Evolutionary conservation across 257 asterid genomes (phyloP).

Genomic region (Solanum sejunctum): DNA sequence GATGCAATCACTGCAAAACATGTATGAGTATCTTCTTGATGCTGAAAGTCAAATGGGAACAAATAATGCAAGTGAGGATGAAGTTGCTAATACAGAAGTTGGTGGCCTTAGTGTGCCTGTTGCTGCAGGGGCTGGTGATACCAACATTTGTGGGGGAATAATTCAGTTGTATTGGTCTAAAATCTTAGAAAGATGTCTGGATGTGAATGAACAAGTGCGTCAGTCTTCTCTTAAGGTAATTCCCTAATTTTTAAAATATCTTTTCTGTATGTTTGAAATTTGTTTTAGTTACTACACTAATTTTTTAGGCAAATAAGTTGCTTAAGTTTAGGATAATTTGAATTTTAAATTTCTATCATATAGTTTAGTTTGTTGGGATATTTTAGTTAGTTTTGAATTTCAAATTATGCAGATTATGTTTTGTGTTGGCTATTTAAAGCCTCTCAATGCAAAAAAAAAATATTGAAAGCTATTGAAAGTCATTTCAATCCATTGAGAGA

Average conservation of each 20-base stretch:
- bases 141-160: conserved; percentile 93
- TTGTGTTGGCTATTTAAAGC: too few relatives aligned
- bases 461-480: too few relatives aligned
- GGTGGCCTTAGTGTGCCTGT: conserved; percentile 72
- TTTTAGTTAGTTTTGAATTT: too few relatives aligned
- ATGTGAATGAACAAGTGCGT: conserved; percentile 79
- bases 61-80: conserved; percentile 39
- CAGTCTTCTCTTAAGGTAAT: conserved; percentile 80
- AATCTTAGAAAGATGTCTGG: conserved; percentile 72
- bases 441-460: too few relatives aligned
- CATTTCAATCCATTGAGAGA: too few relatives aligned
- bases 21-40: conserved; percentile 89
- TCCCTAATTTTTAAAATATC: not conserved
- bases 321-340: too few relatives aligned
- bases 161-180: conserved; percentile 80
- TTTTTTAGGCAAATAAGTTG: too few relatives aligned
- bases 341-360: too few relatives aligned
- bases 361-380: too few relatives aligned
- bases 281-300: too few relatives aligned
- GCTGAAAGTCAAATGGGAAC: conserved; percentile 86
- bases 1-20: conserved; percentile 93
- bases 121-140: conserved; percentile 99
- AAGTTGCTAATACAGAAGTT: conserved; percentile 25
- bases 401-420: too few relatives aligned
- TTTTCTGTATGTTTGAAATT: not conserved